Conservation (phyloP, 306 rosid genomes). For the Sophora flavescens region DNA sequence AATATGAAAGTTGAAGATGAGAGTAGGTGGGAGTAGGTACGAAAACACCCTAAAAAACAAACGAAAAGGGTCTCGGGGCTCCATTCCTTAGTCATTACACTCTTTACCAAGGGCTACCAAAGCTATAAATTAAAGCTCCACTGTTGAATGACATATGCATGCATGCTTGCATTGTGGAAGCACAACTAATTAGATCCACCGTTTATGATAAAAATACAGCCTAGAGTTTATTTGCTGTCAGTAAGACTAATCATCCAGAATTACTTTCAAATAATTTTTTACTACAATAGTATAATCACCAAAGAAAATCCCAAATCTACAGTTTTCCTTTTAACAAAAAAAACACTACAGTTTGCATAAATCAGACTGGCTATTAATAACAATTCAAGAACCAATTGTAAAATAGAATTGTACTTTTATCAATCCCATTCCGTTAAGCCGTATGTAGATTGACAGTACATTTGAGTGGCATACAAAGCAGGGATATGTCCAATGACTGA, state of each 20-base stretch:
- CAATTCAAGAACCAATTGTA: conserved; percentile 1
- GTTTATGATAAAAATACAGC: not conserved
- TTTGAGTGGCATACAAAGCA: not conserved
- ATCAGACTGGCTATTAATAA: no score
- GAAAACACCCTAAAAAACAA: no score
- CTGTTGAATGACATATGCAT: not conserved
- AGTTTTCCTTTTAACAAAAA: no score
- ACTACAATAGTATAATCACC: not conserved
- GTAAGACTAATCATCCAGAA: not conserved
- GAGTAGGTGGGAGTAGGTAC: no score
- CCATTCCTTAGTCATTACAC: no score
- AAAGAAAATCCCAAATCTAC: no score
- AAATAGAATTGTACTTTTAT: not conserved
- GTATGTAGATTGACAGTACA: not conserved
- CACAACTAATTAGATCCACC: not conserved
- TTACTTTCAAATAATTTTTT: not conserved
- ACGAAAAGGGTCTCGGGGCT: no score
- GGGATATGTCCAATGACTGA: not conserved
- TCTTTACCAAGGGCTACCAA: not conserved
- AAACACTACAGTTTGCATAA: not conserved
- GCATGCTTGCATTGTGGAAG: not conserved
- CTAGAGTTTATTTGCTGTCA: not conserved
- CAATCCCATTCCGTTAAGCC: not conserved
- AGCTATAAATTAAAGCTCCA: not conserved
- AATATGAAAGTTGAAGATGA: no score